Evolutionary conservation across 345 rosid genomes (phyloP).

Genomic region (Pistacia integerrima): DNA sequence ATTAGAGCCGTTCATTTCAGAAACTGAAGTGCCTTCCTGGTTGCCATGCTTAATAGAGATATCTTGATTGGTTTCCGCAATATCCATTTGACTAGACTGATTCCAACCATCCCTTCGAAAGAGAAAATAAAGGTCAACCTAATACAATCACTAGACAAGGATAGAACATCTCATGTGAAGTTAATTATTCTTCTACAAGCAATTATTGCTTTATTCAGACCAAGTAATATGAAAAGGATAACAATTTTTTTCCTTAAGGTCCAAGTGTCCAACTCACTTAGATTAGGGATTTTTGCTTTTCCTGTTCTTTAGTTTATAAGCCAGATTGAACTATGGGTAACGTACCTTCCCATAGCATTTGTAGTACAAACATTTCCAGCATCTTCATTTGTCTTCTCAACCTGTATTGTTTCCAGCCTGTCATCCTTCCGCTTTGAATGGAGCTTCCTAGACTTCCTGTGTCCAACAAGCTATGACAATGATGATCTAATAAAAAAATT

Average conservation of each 20-base stretch:
- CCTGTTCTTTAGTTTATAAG: background rate
- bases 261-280: too few species aligned
- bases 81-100: conserved; percentile 16
- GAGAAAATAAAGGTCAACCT: background rate
- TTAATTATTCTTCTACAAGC: background rate
- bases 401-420: conserved; percentile 21
- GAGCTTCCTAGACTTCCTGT: conserved; percentile 37
- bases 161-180: background rate
- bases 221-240: background rate
- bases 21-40: conserved; percentile 30
- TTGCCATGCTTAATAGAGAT: conserved; percentile 16
- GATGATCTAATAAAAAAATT: background rate
- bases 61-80: conserved; percentile 18
- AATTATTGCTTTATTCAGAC: background rate
- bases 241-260: too few species aligned
- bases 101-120: conserved; percentile 36
- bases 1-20: conserved; percentile 25
- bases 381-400: conserved; percentile 19
- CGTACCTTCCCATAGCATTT: conserved; percentile 42
- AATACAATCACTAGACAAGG: background rate
- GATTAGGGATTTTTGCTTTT: background rate
- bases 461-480: background rate
- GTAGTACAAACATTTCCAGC: conserved; percentile 16
- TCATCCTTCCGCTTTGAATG: conserved; percentile 20
- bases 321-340: background rate